These are phyloP conservation scores for Avicennia marina DNA, from an alignment of 257 asterid genomes.

Conservation along the genomic window DNA sequence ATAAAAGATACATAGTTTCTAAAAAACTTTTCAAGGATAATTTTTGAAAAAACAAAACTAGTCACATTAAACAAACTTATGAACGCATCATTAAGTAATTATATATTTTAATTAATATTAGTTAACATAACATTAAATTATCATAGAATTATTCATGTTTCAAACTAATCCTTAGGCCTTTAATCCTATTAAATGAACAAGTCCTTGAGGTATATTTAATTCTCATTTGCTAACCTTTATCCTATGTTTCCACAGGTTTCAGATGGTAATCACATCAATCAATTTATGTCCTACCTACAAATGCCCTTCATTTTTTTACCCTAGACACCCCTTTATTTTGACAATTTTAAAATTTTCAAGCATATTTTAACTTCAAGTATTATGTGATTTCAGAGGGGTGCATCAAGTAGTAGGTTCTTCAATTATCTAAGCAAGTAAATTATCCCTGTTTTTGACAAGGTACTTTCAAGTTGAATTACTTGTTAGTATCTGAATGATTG, in stretches of 20 bases:
- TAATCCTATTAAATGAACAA: neutral
- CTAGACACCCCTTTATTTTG: constrained; percentile 31
- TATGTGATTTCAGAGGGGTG: constrained; percentile 68
- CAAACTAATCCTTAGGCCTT: too few relatives aligned
- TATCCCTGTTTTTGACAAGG: constrained; percentile 89
- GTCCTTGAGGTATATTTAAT: neutral
- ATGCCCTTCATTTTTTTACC: constrained; percentile 76
- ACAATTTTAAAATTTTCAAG: constrained; percentile 5
- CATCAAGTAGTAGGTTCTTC: constrained; percentile 79
- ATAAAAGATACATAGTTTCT: too few relatives aligned
- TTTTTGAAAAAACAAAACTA: too few relatives aligned
- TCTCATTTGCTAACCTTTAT: neutral
- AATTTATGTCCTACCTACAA: constrained; percentile 65
- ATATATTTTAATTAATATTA: too few relatives aligned
- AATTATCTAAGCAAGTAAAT: constrained; percentile 72
- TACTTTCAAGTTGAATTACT: constrained; percentile 23
- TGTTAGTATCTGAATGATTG: constrained; percentile 3
- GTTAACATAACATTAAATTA: too few relatives aligned
- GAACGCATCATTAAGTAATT: too few relatives aligned
- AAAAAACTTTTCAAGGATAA: too few relatives aligned
- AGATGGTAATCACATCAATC: constrained; percentile 73
- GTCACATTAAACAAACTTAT: too few relatives aligned
- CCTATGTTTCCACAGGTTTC: constrained; percentile 4
- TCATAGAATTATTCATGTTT: too few relatives aligned
- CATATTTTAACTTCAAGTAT: constrained; percentile 14